Percentiles rank a stretch among this genome's conserved stretches.
These are phyloP conservation scores for Aegilops tauschii DNA, from an alignment of 176 grass and related monocot species.

Conservation along the genomic window DNA sequence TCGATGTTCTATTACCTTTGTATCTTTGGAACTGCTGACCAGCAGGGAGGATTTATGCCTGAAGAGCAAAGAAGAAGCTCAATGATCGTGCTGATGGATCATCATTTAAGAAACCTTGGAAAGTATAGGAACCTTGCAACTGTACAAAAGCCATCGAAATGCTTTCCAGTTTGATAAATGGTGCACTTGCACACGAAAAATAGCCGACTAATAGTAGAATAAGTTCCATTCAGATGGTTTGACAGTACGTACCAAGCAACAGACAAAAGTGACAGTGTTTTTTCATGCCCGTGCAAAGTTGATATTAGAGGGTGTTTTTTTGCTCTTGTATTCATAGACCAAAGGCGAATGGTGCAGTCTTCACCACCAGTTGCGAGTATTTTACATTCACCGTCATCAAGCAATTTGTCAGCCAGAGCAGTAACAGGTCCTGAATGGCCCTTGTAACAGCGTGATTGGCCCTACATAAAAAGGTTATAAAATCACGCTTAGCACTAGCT, in stretches of 20 bases:
- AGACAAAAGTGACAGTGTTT: slow-evolving; percentile 65
- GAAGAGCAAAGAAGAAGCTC: slow-evolving; percentile 32
- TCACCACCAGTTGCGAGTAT: slow-evolving; percentile 85
- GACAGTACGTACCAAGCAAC: slow-evolving; percentile 60
- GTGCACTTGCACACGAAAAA: not conserved
- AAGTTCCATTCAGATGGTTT: slow-evolving; percentile 18
- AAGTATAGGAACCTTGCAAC: not conserved
- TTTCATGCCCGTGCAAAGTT: slow-evolving; percentile 87
- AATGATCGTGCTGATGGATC: not conserved
- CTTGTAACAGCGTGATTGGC: slow-evolving; percentile 67
- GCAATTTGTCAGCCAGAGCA: slow-evolving; percentile 74
- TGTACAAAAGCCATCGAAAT: not conserved
- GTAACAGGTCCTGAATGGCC: slow-evolving; percentile 77
- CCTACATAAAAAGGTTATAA: slow-evolving; percentile 35
- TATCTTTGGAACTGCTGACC: slow-evolving; percentile 90
- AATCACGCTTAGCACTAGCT: not conserved
- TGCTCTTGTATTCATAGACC: slow-evolving; percentile 64
- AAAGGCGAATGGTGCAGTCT: slow-evolving; percentile 83
- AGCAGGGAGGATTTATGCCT: slow-evolving; percentile 88
- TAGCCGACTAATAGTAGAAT: not conserved
- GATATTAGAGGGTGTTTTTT: slow-evolving; percentile 60
- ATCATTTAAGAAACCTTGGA: not conserved
- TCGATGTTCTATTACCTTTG: slow-evolving; percentile 49
- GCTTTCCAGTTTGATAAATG: not conserved
- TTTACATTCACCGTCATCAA: slow-evolving; percentile 61